Percentiles rank a stretch among this genome's conserved stretches.
Conservation (phyloP, 2,329 filamentous ascomycete species). For the Fusarium longipes region DNA sequence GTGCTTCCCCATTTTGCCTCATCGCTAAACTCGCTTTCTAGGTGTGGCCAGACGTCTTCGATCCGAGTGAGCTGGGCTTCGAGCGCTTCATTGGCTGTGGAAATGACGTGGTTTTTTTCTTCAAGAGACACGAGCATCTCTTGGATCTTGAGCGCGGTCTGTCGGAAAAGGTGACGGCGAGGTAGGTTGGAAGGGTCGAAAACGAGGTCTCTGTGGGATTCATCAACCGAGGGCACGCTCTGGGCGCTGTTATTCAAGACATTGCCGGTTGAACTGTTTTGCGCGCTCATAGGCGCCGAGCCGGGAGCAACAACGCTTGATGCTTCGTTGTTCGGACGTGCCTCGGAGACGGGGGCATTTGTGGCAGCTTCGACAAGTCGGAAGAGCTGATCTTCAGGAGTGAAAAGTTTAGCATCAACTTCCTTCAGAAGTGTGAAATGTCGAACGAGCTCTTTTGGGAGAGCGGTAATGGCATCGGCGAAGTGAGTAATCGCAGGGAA, state of each 20-base stretch:
- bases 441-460: conserved; percentile 93
- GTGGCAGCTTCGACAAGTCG: conserved; percentile 76
- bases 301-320: conserved; percentile 55
- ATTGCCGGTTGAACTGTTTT: conserved; percentile 60
- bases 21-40: conserved; percentile 91
- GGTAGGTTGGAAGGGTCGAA: conserved; percentile 70
- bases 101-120: conserved; percentile 97
- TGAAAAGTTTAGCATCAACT: conserved; percentile 96
- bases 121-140: conserved; percentile 92
- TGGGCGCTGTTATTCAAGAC: conserved; percentile 52
- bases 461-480: conserved; percentile 88
- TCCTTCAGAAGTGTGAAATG: conserved; percentile 97
- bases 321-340: conserved; percentile 58
- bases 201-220: conserved; percentile 57
- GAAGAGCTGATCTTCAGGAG: conserved; percentile 84
- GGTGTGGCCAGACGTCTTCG: conserved; percentile 86
- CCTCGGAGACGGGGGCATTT: conserved; percentile 61
- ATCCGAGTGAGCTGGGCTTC: conserved; percentile 86
- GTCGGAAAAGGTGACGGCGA: conserved; percentile 79
- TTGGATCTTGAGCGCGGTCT: conserved; percentile 80
- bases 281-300: conserved; percentile 62
- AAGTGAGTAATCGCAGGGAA: conserved; percentile 79
- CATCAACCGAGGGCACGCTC: conserved; percentile 56
- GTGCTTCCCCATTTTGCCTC: conserved; percentile 93
- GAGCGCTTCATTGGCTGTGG: conserved; percentile 90